These are phyloP conservation scores for Paracamarosporium sp. DNA, from an alignment of 2,329 filamentous ascomycete genomes.

Conservation along the genomic window DNA sequence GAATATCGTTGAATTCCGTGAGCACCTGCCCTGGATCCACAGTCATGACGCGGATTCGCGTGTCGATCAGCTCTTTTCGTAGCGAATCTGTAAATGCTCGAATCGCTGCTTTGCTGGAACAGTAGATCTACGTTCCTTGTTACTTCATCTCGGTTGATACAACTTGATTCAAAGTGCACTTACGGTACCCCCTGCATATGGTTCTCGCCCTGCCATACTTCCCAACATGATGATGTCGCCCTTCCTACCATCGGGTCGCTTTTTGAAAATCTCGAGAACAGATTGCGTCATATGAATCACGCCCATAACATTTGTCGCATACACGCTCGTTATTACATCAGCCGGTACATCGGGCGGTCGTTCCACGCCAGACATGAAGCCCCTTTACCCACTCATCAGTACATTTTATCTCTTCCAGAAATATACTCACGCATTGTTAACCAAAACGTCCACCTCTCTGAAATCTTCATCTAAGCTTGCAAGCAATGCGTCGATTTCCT, in stretches of 20 bases:
- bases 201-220: constrained; percentile 82
- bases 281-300: constrained; percentile 96
- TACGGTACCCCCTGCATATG: constrained; percentile 76
- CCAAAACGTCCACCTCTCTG: constrained; percentile 80
- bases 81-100: constrained; percentile 81
- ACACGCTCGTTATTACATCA: constrained; percentile 83
- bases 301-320: constrained; percentile 88
- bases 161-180: constrained; percentile 7
- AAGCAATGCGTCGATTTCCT: constrained; percentile 75
- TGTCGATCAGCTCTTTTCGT: constrained; percentile 79
- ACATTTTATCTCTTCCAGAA: constrained; percentile 32
- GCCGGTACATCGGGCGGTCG: constrained; percentile 80
- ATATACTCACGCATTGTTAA: constrained; percentile 87
- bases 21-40: constrained; percentile 90
- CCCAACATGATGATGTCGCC: constrained; percentile 96
- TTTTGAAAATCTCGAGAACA: constrained; percentile 79
- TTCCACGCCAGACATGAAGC: constrained; percentile 84
- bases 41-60: constrained; percentile 80
- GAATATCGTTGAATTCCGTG: constrained; percentile 86
- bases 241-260: constrained; percentile 68
- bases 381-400: constrained; percentile 56
- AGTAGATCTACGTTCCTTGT: constrained; percentile 61
- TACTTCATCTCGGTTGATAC: not conserved
- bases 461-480: constrained; percentile 76
- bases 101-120: constrained; percentile 88